A percentile compares a stretch with the other conserved stretches of the same genome.
Conservation (phyloP, 306 rosid genomes). For the Vicia sativa region DNA sequence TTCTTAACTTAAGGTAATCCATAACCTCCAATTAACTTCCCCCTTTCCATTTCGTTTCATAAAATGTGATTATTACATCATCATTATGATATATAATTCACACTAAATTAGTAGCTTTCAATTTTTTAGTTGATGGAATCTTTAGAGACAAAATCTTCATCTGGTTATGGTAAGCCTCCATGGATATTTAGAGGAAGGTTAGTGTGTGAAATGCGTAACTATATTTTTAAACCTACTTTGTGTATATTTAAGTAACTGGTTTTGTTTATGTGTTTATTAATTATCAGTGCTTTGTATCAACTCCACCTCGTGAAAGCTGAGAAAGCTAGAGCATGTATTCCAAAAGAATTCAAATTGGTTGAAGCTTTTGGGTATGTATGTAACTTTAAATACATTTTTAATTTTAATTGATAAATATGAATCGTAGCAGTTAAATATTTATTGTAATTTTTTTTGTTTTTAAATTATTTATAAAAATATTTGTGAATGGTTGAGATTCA, state of each 20-base stretch:
- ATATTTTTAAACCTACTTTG: neutral
- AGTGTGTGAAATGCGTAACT: conserved; percentile 24
- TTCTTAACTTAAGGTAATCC: too few relatives aligned
- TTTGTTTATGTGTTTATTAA: conserved; percentile 4
- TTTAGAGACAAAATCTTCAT: conserved; percentile 50
- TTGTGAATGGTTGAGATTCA: too few relatives aligned
- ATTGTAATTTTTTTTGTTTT: too few relatives aligned
- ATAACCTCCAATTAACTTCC: too few relatives aligned
- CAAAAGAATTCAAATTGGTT: conserved; percentile 82
- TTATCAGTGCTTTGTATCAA: conserved; percentile 88
- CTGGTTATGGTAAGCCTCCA: conserved; percentile 81
- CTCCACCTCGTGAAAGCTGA: conserved; percentile 88
- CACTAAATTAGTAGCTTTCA: neutral
- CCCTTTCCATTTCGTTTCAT: neutral
- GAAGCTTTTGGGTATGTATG: conserved; percentile 97
- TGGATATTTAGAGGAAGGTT: conserved; percentile 89
- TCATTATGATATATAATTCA: neutral
- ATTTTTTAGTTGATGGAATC: conserved; percentile 46
- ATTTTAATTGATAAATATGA: too few relatives aligned
- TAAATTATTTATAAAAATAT: too few relatives aligned
- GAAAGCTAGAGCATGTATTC: conserved; percentile 75
- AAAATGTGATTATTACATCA: neutral
- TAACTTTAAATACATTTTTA: neutral
- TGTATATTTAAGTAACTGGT: neutral
- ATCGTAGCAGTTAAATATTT: too few relatives aligned